Percentiles rank a stretch among this genome's conserved stretches.
phyloP scores from a whole-genome alignment of 2,329 filamentous ascomycete genomes.

The Fusarium beomiforme region DNA sequence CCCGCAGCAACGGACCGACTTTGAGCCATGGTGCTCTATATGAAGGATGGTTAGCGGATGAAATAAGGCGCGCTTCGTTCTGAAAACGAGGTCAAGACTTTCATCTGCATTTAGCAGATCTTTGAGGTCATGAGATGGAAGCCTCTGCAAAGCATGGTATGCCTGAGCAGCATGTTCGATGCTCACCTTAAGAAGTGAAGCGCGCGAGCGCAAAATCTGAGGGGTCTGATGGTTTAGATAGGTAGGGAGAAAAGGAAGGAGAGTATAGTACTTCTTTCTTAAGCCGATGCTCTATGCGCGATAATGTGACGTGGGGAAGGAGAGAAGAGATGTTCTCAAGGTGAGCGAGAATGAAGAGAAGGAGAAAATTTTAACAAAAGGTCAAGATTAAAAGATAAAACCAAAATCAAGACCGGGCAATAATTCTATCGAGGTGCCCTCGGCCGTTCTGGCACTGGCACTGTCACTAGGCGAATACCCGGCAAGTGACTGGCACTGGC shows the following conservation, averaged over 20 bases:
- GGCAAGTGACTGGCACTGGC: not conserved
- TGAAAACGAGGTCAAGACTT: not conserved
- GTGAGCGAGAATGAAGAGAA: not conserved
- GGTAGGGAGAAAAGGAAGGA: not conserved
- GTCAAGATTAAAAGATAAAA: not conserved
- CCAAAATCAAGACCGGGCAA: not conserved
- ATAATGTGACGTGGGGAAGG: constrained; percentile 1
- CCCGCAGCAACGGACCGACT: constrained; percentile 1
- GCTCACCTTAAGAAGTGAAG: constrained; percentile 21
- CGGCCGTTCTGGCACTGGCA: not conserved
- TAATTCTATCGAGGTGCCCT: not conserved
- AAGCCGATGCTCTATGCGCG: not conserved
- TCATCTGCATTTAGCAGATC: not conserved
- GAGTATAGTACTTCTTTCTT: constrained; percentile 13
- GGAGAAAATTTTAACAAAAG: not conserved
- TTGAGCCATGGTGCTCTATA: constrained; percentile 31
- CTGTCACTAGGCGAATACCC: not conserved
- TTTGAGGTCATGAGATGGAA: not conserved
- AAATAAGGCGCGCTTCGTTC: not conserved
- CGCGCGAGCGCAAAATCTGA: not conserved
- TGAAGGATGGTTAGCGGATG: constrained; percentile 11
- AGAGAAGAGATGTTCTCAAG: not conserved
- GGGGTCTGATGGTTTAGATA: not conserved
- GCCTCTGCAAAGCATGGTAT: not conserved
- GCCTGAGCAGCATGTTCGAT: not conserved